A percentile compares a stretch with the other conserved stretches of the same genome.
phyloP scores from a whole-genome alignment of 345 rosid species.

The Lagerstroemia speciosa region DNA sequence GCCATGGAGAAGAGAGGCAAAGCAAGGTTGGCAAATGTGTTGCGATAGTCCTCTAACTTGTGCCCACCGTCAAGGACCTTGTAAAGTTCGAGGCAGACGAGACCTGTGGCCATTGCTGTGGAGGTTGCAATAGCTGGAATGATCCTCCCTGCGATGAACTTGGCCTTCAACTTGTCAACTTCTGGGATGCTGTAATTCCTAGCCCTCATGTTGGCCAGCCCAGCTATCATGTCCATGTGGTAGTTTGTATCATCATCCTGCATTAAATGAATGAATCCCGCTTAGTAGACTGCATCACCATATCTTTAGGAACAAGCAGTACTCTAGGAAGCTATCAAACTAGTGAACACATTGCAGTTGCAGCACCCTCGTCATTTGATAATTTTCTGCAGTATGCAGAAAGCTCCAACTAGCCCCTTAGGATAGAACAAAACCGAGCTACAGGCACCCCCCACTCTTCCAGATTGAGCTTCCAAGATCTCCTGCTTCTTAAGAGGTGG shows the following conservation, averaged over 20 bases:
- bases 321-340: background rate
- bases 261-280: conserved; percentile 5
- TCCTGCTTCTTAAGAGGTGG: background rate
- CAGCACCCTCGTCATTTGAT: background rate
- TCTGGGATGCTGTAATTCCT: conserved; percentile 94
- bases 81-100: conserved; percentile 92
- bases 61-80: conserved; percentile 75
- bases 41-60: conserved; percentile 83
- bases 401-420: no score
- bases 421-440: background rate
- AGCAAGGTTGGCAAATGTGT: conserved; percentile 94
- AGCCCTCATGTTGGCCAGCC: conserved; percentile 99
- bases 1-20: conserved; percentile 92
- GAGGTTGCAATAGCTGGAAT: conserved; percentile 98
- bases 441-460: background rate
- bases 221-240: conserved; percentile 98
- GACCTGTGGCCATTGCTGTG: conserved; percentile 96
- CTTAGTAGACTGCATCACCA: background rate
- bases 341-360: background rate
- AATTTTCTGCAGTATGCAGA: background rate
- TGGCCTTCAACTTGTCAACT: conserved; percentile 96
- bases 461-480: background rate
- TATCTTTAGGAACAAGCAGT: background rate
- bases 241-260: conserved; percentile 98
- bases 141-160: conserved; percentile 97